A percentile compares a stretch with the other conserved stretches of the same genome.
Conservation (phyloP, 805 yeast genomes). For the Schizosaccharomyces osmophilus region DNA sequence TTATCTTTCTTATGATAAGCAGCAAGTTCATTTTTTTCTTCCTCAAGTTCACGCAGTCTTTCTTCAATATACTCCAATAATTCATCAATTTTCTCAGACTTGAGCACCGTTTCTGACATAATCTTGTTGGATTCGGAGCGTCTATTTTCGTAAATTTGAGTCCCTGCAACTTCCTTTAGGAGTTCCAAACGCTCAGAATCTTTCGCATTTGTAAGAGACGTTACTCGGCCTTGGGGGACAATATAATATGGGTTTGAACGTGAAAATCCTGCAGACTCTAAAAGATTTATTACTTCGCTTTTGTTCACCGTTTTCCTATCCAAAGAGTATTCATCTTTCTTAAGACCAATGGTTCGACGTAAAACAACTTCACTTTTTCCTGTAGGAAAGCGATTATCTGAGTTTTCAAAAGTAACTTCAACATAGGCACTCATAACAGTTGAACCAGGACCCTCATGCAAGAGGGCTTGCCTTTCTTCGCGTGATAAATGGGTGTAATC, state of each 20-base stretch:
- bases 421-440: constrained; percentile 83
- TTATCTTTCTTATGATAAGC: constrained; percentile 44
- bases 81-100: constrained; percentile 48
- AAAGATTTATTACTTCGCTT: constrained; percentile 51
- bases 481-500: constrained; percentile 63
- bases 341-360: constrained; percentile 76
- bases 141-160: constrained; percentile 66
- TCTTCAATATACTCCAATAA: constrained; percentile 40
- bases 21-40: constrained; percentile 54
- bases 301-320: constrained; percentile 50
- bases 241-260: constrained; percentile 79
- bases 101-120: constrained; percentile 46
- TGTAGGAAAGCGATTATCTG: constrained; percentile 49
- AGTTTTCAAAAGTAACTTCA: constrained; percentile 65
- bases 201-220: constrained; percentile 68
- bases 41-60: constrained; percentile 51
- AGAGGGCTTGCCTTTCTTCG: constrained; percentile 65
- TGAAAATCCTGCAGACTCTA: constrained; percentile 84
- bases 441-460: constrained; percentile 59
- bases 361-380: constrained; percentile 44
- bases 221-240: constrained; percentile 82
- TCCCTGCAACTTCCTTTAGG: constrained; percentile 85
- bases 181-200: constrained; percentile 57
- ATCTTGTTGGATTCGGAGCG: constrained; percentile 56
- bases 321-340: constrained; percentile 71